Base-by-base conservation (phyloP, 2,329 filamentous ascomycete genomes). In the Claviceps citrina region DNA sequence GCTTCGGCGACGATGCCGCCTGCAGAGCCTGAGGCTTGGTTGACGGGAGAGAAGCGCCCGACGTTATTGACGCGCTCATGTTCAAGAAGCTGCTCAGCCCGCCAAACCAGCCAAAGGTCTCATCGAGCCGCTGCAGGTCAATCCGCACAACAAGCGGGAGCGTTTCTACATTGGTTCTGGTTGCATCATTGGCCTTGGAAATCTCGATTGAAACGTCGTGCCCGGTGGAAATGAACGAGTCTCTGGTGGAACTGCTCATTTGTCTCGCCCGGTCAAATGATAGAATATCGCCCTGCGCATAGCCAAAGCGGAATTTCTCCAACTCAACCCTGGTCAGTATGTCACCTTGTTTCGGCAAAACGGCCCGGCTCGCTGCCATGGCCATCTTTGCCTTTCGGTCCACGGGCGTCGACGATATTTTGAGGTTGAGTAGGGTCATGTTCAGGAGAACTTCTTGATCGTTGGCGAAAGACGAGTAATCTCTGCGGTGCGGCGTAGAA, bases 51-150 rank as follows among this genome's bases (percentile, higher is more conserved):
- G 78, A 74, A n/a, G 75, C 70, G 44, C 74, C 81, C 1, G 83
- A 86, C 9, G 80, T 76, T 46, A 93, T 81, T 0, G 89, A 94
- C 43, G 74, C 82, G 46, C 86, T 84, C 56, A 95, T 73, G 51
- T 91, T 93, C 32, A 98, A 65, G 39, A 98, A 81, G 47, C 86
- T 85, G 56, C 87, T 94, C 32, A 98, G 65, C 0, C 91, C 91
- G 27, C 91, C 91, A 59, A 95, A 87, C 69, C 84, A 85, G 41
- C 76, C 76, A 44, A 96, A 77, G 0, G 84, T 84, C 51, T 94
- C 86, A 49, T 96, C 91, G 18, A 96, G 63, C 41, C 75, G 73
- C 46, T 81, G 78, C 13, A 95, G 63, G 53, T 96, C 84, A 31
- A 96, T 61, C 42, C 78, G 73, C 8, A 94, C 57, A 43, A 79